Percentiles rank a stretch among this genome's conserved stretches.
phyloP scores from a whole-genome alignment of 75 land plant genomes.

The Larix kaempferi region DNA sequence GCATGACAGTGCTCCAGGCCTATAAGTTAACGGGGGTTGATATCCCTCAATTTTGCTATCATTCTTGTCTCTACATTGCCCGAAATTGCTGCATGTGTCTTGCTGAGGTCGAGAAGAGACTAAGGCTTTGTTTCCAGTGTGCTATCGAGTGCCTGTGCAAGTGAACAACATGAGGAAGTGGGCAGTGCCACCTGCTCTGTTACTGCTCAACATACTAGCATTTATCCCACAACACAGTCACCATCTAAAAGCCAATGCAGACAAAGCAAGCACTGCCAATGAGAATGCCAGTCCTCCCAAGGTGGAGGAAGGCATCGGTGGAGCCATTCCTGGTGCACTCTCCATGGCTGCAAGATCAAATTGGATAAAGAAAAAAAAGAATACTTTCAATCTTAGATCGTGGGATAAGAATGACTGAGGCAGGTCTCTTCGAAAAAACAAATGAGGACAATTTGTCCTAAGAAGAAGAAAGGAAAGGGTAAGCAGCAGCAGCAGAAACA shows the following conservation, averaged over 20 bases:
- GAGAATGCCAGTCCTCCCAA: slow-evolving; percentile 66
- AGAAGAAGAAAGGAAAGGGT: too few relatives aligned
- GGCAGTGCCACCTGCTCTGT: slow-evolving; percentile 50
- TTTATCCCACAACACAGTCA: slow-evolving; percentile 63
- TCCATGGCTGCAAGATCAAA: slow-evolving; percentile 93
- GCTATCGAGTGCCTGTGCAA: too few relatives aligned
- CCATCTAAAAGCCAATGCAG: slow-evolving; percentile 64
- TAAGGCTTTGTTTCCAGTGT: too few relatives aligned
- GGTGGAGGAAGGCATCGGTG: slow-evolving; percentile 74
- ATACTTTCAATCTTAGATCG: slow-evolving; percentile 78
- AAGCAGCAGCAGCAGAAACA: too few relatives aligned
- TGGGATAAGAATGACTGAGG: slow-evolving; percentile 99
- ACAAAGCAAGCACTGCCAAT: slow-evolving; percentile 34
- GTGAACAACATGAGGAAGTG: slow-evolving; percentile 44
- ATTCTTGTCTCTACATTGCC: slow-evolving; percentile 84
- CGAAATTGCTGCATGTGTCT: slow-evolving; percentile 98
- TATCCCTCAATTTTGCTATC: slow-evolving; percentile 94
- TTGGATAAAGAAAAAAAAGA: slow-evolving; percentile 85
- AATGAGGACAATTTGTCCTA: slow-evolving; percentile 68
- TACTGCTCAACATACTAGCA: slow-evolving; percentile 41
- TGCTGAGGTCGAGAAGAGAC: slow-evolving; percentile 53
- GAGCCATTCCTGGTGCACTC: slow-evolving; percentile 78
- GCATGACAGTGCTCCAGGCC: slow-evolving; percentile 93
- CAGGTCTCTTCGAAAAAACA: slow-evolving; percentile 81
- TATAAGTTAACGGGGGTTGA: slow-evolving; percentile 93